Percentiles rank a stretch among this genome's conserved stretches.
Evolutionary conservation across 768 basidiomycete species (phyloP).

Genomic region (Punctularia strigosozonata): DNA sequence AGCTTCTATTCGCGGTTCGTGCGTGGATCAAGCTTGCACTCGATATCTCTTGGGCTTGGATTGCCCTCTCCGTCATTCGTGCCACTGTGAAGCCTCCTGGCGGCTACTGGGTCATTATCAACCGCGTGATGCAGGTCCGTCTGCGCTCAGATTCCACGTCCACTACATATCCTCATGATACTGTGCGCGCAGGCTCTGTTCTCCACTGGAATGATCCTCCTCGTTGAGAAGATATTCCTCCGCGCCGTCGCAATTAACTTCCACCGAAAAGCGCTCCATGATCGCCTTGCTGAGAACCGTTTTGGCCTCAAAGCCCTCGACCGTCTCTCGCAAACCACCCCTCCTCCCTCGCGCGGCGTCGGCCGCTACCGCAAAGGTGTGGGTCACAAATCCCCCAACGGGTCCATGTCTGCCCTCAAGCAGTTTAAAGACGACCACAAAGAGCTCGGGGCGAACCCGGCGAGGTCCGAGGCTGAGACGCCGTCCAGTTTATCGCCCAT

Average conservation of each 20-base stretch:
- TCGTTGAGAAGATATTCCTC: conserved; percentile 49
- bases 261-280: conserved; percentile 64
- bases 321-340: conserved; percentile 55
- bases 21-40: conserved; percentile 62
- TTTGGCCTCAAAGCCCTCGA: conserved; percentile 62
- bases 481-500: not conserved
- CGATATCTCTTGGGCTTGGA: conserved; percentile 64
- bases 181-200: conserved; percentile 28
- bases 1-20: conserved; percentile 59
- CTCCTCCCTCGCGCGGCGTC: conserved; percentile 22
- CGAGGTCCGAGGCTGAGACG: not conserved
- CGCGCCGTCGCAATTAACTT: conserved; percentile 75
- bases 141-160: conserved; percentile 19
- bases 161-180: not conserved
- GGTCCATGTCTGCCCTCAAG: not conserved
- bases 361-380: conserved; percentile 26
- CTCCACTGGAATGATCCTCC: conserved; percentile 27
- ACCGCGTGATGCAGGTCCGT: conserved; percentile 58
- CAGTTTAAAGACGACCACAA: not conserved
- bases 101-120: conserved; percentile 55
- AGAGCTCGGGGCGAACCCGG: too few relatives aligned
- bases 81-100: conserved; percentile 47
- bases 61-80: conserved; percentile 53
- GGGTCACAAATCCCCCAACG: conserved; percentile 26
- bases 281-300: conserved; percentile 59